phyloP scores from a whole-genome alignment of 768 basidiomycete genomes.

The Macrolepiota albuminosa region DNA sequence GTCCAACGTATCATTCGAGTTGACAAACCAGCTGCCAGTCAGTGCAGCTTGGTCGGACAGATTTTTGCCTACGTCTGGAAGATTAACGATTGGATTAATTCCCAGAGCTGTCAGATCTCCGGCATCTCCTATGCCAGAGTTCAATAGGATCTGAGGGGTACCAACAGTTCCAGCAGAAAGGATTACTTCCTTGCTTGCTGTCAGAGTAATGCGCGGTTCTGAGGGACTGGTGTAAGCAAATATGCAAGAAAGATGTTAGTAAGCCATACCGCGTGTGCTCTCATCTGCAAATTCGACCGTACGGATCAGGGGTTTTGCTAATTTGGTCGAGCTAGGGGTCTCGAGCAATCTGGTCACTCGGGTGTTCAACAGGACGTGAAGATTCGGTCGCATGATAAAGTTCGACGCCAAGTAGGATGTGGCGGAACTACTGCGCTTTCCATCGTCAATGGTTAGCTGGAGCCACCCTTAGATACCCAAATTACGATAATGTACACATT shows the following conservation, averaged over 20 bases:
- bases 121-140: conserved; percentile 29
- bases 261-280: not conserved
- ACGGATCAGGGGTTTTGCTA: not conserved
- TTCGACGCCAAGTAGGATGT: conserved; percentile 15
- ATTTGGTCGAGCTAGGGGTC: conserved; percentile 1
- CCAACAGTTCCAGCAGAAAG: conserved; percentile 27
- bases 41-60: conserved; percentile 24
- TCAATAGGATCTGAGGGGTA: conserved; percentile 27
- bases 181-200: conserved; percentile 8
- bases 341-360: conserved; percentile 19
- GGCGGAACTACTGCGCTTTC: conserved; percentile 9
- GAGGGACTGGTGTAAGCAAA: not conserved
- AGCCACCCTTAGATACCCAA: conserved; percentile 12
- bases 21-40: conserved; percentile 20
- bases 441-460: conserved; percentile 11
- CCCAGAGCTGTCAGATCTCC: conserved; percentile 16
- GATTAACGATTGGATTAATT: conserved; percentile 18
- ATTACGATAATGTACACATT: not conserved
- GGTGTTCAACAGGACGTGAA: conserved; percentile 22
- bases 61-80: conserved; percentile 26
- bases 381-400: conserved; percentile 19
- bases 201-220: conserved; percentile 9
- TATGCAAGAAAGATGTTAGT: not conserved
- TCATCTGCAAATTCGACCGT: conserved; percentile 7
- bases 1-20: conserved; percentile 21